Conservation (phyloP, 2,329 filamentous ascomycete genomes). For the Endothia cerciana region DNA sequence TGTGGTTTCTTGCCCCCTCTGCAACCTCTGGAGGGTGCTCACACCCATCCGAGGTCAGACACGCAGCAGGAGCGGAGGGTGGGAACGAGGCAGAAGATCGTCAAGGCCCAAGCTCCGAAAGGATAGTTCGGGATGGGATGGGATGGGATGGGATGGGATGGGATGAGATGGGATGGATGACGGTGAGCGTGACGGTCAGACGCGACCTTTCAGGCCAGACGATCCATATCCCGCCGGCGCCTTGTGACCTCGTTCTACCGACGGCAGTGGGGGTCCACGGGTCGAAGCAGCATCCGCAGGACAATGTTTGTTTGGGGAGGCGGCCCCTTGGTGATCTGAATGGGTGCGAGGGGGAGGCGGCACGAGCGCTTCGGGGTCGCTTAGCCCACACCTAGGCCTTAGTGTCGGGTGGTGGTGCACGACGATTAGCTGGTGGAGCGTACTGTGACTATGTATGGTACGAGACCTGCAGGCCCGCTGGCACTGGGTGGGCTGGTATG, state of each 20-base stretch:
- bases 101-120: neutral
- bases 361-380: constrained; percentile 12
- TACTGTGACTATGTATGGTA: neutral
- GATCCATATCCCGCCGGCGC: constrained; percentile 23
- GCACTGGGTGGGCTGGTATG: constrained; percentile 4
- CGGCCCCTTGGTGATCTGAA: neutral
- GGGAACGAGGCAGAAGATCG: neutral
- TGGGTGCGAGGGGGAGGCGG: constrained; percentile 5
- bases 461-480: constrained; percentile 1
- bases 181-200: constrained; percentile 26
- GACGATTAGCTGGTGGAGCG: constrained; percentile 8
- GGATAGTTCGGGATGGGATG: constrained; percentile 12
- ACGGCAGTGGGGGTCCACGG: neutral
- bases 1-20: constrained; percentile 12
- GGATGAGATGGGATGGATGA: too few relatives aligned
- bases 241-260: constrained; percentile 1
- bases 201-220: constrained; percentile 21
- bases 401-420: neutral
- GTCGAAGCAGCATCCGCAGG: constrained; percentile 1
- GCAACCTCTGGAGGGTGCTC: neutral
- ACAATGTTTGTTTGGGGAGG: neutral
- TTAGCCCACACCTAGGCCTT: neutral
- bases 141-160: too few relatives aligned
- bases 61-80: neutral
- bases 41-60: neutral